These are phyloP conservation scores for Phytophthora sp. DNA, from an alignment of 352 stramenopile species.

Conservation along the genomic window DNA sequence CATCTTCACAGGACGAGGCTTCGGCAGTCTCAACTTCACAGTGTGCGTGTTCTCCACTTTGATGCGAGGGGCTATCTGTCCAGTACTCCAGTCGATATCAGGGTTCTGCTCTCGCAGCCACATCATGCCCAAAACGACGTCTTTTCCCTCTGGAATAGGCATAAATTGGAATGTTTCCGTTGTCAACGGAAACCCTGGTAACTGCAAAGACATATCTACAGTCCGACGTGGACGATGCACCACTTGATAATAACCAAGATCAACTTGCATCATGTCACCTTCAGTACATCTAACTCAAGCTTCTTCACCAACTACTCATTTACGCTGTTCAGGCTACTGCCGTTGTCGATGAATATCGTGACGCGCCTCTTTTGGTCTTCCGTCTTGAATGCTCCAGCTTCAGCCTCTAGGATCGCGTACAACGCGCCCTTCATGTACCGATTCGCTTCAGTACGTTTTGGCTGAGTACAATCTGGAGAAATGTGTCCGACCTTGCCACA, in stretches of 20 bases:
- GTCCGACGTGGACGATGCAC: constrained; percentile 3
- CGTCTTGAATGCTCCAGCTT: constrained; percentile 12
- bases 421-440: constrained; percentile 3
- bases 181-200: constrained; percentile 3
- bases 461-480: constrained; percentile 1
- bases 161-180: constrained; percentile 10
- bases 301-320: constrained; percentile 17
- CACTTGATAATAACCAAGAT: constrained; percentile 8
- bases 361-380: neutral
- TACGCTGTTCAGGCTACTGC: constrained; percentile 14
- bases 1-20: neutral
- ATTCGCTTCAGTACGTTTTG: constrained; percentile 10
- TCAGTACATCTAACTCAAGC: constrained; percentile 20
- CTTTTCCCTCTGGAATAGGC: constrained; percentile 12
- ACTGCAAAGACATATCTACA: constrained; percentile 1
- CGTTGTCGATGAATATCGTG: constrained; percentile 21
- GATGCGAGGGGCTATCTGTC: constrained; percentile 1
- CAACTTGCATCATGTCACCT: constrained; percentile 21
- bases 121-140: constrained; percentile 20
- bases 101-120: constrained; percentile 25
- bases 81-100: constrained; percentile 19
- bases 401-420: constrained; percentile 1
- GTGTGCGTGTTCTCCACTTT: neutral
- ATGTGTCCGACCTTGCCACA: constrained; percentile 10
- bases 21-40: constrained; percentile 2